phyloP scores from a whole-genome alignment of 768 basidiomycete genomes.

The Xerocomellus intermedius region DNA sequence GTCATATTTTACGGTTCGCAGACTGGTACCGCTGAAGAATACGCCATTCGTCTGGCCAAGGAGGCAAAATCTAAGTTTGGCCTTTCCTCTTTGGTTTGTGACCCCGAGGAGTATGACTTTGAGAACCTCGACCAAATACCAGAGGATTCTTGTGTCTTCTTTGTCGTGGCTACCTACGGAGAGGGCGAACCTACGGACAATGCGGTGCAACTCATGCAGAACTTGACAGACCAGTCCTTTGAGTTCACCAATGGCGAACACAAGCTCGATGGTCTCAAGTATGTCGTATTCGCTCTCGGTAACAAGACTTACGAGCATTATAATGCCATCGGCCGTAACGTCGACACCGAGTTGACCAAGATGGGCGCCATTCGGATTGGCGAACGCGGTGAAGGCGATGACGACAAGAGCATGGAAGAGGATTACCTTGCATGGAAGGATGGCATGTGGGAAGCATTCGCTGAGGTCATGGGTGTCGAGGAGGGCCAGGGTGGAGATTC shows the following conservation, averaged over 20 bases:
- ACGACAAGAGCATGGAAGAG: constrained; percentile 99
- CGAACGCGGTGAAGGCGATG: constrained; percentile 92
- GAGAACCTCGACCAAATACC: constrained; percentile 92
- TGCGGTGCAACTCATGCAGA: constrained; percentile 91
- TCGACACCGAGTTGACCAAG: constrained; percentile 70
- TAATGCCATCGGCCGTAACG: constrained; percentile 80
- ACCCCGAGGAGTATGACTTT: constrained; percentile 99
- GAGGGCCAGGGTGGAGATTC: constrained; percentile 96
- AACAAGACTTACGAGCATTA: constrained; percentile 97
- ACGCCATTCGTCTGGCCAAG: constrained; percentile 95
- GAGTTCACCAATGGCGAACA: constrained; percentile 81
- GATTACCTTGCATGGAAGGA: constrained; percentile 99
- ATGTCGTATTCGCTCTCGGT: constrained; percentile 91
- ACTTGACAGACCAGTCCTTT: constrained; percentile 82
- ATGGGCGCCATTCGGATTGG: constrained; percentile 87
- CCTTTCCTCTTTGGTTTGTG: constrained; percentile 92
- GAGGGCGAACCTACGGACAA: constrained; percentile 99
- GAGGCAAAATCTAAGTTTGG: constrained; percentile 97
- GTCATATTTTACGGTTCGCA: constrained; percentile 99
- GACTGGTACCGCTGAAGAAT: constrained; percentile 98
- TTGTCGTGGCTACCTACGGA: constrained; percentile 97
- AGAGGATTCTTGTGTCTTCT: constrained; percentile 84
- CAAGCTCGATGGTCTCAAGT: constrained; percentile 81
- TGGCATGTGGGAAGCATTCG: constrained; percentile 90
- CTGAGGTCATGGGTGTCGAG: constrained; percentile 81